phyloP scores from a whole-genome alignment of 2,329 filamentous ascomycete genomes.

The Furcasterigmium furcatum region DNA sequence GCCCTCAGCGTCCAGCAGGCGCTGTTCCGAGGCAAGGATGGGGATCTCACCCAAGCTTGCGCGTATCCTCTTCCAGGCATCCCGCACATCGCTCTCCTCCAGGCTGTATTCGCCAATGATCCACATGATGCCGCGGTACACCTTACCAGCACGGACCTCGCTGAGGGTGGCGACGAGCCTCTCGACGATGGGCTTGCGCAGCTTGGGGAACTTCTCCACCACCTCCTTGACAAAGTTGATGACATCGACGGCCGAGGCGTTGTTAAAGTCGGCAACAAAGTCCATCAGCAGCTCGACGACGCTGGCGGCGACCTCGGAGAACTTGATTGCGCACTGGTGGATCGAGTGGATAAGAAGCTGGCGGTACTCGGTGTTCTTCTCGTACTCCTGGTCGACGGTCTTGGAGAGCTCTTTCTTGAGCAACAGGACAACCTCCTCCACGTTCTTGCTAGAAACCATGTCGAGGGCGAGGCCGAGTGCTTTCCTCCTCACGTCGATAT shows the following conservation, averaged over 20 bases:
- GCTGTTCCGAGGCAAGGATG: conserved; percentile 91
- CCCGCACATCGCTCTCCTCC: conserved; percentile 89
- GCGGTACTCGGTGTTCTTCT: conserved; percentile 95
- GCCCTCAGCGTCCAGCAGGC: conserved; percentile 82
- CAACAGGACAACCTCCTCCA: conserved; percentile 93
- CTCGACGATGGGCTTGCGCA: conserved; percentile 82
- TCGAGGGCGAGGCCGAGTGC: conserved; percentile 86
- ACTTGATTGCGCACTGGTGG: conserved; percentile 97
- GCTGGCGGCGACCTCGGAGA: conserved; percentile 95
- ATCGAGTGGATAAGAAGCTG: conserved; percentile 95
- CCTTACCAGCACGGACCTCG: conserved; percentile 94
- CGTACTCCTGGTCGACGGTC: conserved; percentile 97
- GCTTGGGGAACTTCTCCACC: conserved; percentile 92
- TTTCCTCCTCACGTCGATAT: conserved; percentile 93
- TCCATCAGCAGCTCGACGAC: conserved; percentile 98
- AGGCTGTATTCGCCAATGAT: conserved; percentile 96
- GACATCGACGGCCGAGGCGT: conserved; percentile 92
- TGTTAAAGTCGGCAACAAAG: conserved; percentile 98
- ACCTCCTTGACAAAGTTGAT: conserved; percentile 99
- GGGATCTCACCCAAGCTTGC: conserved; percentile 94
- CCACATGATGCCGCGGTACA: conserved; percentile 95
- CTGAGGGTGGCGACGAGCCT: conserved; percentile 85
- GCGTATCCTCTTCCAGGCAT: conserved; percentile 95
- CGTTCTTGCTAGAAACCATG: conserved; percentile 98
- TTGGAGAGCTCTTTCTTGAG: conserved; percentile 97